phyloP scores from a whole-genome alignment of 2,329 filamentous ascomycete species.

The Colletotrichum nymphaeae region DNA sequence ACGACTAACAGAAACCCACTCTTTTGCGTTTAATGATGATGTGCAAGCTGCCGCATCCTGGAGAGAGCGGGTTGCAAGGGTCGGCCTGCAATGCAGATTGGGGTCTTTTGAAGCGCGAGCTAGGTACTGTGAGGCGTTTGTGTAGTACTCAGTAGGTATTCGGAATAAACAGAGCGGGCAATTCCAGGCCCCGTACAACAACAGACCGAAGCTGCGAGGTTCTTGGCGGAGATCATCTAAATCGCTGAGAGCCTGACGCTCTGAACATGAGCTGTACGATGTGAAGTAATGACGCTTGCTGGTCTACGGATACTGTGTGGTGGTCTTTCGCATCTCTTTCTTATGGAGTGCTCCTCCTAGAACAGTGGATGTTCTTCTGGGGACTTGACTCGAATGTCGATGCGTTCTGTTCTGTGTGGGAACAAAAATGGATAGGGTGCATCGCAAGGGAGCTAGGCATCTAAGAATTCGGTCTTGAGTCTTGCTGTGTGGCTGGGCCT shows the following conservation, averaged over 20 bases:
- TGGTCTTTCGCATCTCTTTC: constrained; percentile 1
- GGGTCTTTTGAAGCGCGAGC: constrained; percentile 9
- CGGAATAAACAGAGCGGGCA: background rate
- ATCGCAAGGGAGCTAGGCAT: background rate
- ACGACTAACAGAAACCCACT: constrained; percentile 14
- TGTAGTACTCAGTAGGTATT: background rate
- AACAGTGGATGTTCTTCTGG: constrained; percentile 16
- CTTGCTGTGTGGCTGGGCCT: background rate
- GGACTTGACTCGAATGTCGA: constrained; percentile 27
- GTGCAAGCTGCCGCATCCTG: constrained; percentile 32
- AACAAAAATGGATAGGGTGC: constrained; percentile 4
- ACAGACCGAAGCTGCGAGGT: background rate
- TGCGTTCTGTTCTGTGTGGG: background rate
- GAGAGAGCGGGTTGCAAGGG: constrained; percentile 16
- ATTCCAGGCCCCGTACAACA: background rate
- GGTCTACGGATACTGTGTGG: background rate
- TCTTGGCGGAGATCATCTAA: background rate
- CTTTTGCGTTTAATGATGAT: constrained; percentile 37
- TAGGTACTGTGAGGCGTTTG: background rate
- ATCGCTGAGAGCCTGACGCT: background rate
- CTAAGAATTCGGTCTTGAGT: background rate
- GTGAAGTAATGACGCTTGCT: background rate
- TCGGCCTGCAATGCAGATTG: background rate
- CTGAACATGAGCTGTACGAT: background rate
- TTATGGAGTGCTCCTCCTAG: background rate